Evolutionary conservation across 176 grass and related monocot genomes (phyloP).

Genomic region (Phoenix dactylifera): DNA sequence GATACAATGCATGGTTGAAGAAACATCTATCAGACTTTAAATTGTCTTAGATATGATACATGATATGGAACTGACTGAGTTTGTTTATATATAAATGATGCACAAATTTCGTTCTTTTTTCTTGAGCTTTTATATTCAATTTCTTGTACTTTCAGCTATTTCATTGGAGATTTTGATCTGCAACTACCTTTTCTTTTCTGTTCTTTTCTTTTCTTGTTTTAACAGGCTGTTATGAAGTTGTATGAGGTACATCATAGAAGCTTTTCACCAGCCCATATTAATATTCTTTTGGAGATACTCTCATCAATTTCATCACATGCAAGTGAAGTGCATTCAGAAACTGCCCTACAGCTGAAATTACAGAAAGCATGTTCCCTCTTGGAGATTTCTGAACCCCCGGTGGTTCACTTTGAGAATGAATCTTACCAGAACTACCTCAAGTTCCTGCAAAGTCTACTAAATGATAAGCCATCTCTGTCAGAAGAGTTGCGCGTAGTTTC

Average conservation of each 20-base stretch:
- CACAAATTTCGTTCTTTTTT: too few relatives aligned
- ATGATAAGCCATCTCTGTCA: conserved; percentile 48
- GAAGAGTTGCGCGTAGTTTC: conserved; percentile 59
- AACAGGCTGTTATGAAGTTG: conserved; percentile 62
- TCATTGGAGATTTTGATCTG: too few relatives aligned
- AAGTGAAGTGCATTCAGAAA: conserved; percentile 53
- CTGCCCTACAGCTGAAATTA: conserved; percentile 43
- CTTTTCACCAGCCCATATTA: conserved; percentile 52
- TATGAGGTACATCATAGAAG: conserved; percentile 46
- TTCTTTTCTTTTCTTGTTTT: conserved; percentile 20
- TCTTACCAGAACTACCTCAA: conserved; percentile 80
- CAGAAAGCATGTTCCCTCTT: conserved; percentile 72
- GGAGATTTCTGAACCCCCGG: conserved; percentile 68
- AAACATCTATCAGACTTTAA: too few relatives aligned
- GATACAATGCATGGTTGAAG: too few relatives aligned
- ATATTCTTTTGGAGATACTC: conserved; percentile 68
- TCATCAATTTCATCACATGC: conserved; percentile 70
- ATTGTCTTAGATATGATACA: too few relatives aligned
- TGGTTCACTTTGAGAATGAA: conserved; percentile 90
- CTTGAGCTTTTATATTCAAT: too few relatives aligned
- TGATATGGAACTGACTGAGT: too few relatives aligned
- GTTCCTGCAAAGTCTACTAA: conserved; percentile 66
- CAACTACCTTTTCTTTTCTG: not conserved
- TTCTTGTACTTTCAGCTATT: too few relatives aligned
- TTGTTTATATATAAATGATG: too few relatives aligned